Percentiles rank a stretch among this genome's conserved stretches.
Conservation (phyloP, 2,329 filamentous ascomycete species). For the Fusarium fujikuroi region DNA sequence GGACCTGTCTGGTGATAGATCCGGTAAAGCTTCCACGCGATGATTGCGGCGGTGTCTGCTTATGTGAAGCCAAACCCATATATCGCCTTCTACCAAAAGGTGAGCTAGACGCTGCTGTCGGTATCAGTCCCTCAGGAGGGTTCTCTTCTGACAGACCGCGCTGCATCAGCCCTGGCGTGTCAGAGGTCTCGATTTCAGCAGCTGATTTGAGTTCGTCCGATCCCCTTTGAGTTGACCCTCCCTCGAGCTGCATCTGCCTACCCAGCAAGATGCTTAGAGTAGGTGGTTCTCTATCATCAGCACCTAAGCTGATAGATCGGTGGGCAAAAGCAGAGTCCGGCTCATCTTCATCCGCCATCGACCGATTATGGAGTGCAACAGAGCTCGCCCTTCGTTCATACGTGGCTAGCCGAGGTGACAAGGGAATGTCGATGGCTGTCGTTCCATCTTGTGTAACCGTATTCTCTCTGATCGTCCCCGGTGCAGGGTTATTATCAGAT, state of each 20-base stretch:
- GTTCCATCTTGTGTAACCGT: constrained; percentile 63
- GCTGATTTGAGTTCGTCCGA: constrained; percentile 53
- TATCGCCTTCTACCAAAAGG: constrained; percentile 61
- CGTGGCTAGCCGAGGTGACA: constrained; percentile 70
- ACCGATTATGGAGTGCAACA: constrained; percentile 71
- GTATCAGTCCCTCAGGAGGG: constrained; percentile 58
- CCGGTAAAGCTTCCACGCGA: constrained; percentile 59
- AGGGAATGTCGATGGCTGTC: constrained; percentile 77
- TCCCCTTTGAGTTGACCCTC: constrained; percentile 44
- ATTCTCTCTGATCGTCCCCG: constrained; percentile 51
- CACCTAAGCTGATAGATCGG: constrained; percentile 74
- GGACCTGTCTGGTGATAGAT: constrained; percentile 51
- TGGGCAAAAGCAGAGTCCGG: constrained; percentile 70
- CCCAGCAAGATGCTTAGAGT: constrained; percentile 72
- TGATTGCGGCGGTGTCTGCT: constrained; percentile 58
- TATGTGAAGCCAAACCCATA: constrained; percentile 54
- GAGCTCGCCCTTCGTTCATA: constrained; percentile 74
- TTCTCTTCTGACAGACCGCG: constrained; percentile 59
- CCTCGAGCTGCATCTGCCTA: constrained; percentile 52
- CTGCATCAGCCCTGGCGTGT: constrained; percentile 53
- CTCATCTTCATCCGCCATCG: constrained; percentile 67
- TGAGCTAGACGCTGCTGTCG: constrained; percentile 54
- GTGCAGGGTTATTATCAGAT: constrained; percentile 40
- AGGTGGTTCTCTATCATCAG: constrained; percentile 71
- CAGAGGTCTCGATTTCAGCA: constrained; percentile 54